Conservation (phyloP, 2,329 filamentous ascomycete genomes). For the Verticillium albo-atrum region DNA sequence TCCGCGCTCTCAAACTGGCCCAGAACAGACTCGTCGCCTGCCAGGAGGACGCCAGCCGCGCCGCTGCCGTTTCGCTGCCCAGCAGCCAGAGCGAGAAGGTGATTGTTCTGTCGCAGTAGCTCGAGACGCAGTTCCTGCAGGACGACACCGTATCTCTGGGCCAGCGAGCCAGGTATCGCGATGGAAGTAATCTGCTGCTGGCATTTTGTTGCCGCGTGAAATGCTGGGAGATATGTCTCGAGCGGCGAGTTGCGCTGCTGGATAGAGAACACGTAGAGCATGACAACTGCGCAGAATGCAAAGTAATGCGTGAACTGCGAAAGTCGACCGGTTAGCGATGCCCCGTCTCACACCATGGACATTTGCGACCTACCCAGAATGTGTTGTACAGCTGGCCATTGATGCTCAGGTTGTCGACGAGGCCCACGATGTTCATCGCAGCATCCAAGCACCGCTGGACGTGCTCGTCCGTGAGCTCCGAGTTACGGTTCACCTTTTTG, state of each 20-base stretch:
- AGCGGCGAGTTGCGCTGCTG: slow-evolving; percentile 23
- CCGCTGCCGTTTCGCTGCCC: background rate
- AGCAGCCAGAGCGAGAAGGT: slow-evolving; percentile 7
- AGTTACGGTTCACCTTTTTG: background rate
- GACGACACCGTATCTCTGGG: slow-evolving; percentile 34
- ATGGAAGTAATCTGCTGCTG: slow-evolving; percentile 31
- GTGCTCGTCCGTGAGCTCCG: slow-evolving; percentile 11
- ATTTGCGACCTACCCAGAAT: slow-evolving; percentile 29
- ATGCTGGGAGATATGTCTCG: slow-evolving; percentile 20
- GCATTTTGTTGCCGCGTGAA: slow-evolving; percentile 31
- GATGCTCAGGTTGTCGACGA: slow-evolving; percentile 31
- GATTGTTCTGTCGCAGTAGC: slow-evolving; percentile 16
- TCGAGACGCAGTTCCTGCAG: slow-evolving; percentile 28
- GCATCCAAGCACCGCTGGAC: slow-evolving; percentile 27
- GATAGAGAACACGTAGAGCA: slow-evolving; percentile 39
- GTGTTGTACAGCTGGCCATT: slow-evolving; percentile 30
- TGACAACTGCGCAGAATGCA: slow-evolving; percentile 37
- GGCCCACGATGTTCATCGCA: slow-evolving; percentile 30
- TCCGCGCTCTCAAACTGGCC: slow-evolving; percentile 1
- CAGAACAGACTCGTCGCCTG: background rate
- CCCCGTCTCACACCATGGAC: background rate
- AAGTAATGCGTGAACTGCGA: slow-evolving; percentile 34
- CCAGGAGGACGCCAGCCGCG: background rate
- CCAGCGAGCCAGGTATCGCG: slow-evolving; percentile 30
- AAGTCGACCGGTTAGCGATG: background rate